A percentile compares a stretch with the other conserved stretches of the same genome.
Evolutionary conservation across 2,329 filamentous ascomycete genomes (phyloP).

Genomic region (Talaromyces sp.): DNA sequence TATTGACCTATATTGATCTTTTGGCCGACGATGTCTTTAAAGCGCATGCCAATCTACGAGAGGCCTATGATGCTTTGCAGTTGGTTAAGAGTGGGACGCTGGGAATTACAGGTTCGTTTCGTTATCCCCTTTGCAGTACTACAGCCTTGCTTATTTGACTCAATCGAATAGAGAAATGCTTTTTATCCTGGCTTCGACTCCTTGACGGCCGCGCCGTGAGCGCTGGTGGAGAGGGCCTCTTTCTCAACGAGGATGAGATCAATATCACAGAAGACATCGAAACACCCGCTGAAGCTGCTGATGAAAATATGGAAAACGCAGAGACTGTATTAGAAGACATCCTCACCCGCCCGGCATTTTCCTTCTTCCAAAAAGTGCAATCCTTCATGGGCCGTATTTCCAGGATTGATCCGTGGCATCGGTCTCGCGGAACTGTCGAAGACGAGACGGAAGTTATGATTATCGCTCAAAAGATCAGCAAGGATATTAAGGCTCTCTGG

Average conservation of each 20-base stretch:
- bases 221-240: constrained; percentile 52
- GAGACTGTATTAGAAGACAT: constrained; percentile 52
- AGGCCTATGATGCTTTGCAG: constrained; percentile 46
- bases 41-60: constrained; percentile 48
- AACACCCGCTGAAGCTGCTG: constrained; percentile 19
- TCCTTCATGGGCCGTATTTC: constrained; percentile 55
- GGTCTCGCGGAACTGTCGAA: constrained; percentile 51
- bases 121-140: neutral
- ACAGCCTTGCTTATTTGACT: neutral
- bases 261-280: constrained; percentile 6
- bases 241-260: constrained; percentile 47
- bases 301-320: constrained; percentile 14
- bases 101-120: constrained; percentile 5
- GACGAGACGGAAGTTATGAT: constrained; percentile 57
- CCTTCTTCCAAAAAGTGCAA: constrained; percentile 56
- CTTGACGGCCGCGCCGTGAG: constrained; percentile 53
- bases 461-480: constrained; percentile 46
- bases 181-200: constrained; percentile 52
- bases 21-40: constrained; percentile 39
- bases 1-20: constrained; percentile 52
- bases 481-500: constrained; percentile 48
- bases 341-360: constrained; percentile 51
- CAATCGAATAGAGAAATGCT: constrained; percentile 39
- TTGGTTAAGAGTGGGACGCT: constrained; percentile 28
- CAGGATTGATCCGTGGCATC: constrained; percentile 54